phyloP scores from a whole-genome alignment of 805 yeast genomes.

The Schizosaccharomyces cryophilus region DNA sequence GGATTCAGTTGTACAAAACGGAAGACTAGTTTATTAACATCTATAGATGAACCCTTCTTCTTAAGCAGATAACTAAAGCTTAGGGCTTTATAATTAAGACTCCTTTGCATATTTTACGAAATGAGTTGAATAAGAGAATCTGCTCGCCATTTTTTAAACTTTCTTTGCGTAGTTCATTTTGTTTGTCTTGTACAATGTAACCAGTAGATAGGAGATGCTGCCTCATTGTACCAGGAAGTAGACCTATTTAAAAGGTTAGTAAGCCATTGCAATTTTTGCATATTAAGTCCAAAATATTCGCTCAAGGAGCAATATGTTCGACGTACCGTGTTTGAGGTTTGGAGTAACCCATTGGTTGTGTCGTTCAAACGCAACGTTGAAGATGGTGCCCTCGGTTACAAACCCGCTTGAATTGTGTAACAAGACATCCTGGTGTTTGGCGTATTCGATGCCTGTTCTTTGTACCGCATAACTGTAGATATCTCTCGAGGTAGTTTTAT shows the following conservation, averaged over 20 bases:
- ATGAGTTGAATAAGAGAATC: slow-evolving; percentile 39
- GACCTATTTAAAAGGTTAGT: not conserved
- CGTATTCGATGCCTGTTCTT: not conserved
- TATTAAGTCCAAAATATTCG: not conserved
- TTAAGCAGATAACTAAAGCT: not conserved
- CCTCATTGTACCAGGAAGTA: slow-evolving; percentile 56
- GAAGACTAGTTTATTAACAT: not conserved
- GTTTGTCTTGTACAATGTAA: slow-evolving; percentile 19
- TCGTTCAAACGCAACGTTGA: slow-evolving; percentile 46
- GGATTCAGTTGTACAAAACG: not conserved
- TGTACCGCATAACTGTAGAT: not conserved
- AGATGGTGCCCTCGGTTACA: slow-evolving; percentile 60
- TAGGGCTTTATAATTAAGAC: not conserved
- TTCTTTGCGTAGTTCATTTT: slow-evolving; percentile 23
- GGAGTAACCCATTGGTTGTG: slow-evolving; percentile 58
- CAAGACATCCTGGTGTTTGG: slow-evolving; percentile 32
- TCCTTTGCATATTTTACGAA: not conserved
- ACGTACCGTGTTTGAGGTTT: slow-evolving; percentile 40
- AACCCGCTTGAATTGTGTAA: slow-evolving; percentile 34
- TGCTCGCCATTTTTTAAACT: slow-evolving; percentile 41
- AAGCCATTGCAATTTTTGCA: not conserved
- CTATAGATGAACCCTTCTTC: not conserved
- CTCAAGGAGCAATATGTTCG: not conserved
- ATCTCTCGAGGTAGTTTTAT: not conserved
- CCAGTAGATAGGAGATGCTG: slow-evolving; percentile 33